These are phyloP conservation scores for Hansenula sp. DNA, from an alignment of 1,139 yeast species.

Conservation along the genomic window DNA sequence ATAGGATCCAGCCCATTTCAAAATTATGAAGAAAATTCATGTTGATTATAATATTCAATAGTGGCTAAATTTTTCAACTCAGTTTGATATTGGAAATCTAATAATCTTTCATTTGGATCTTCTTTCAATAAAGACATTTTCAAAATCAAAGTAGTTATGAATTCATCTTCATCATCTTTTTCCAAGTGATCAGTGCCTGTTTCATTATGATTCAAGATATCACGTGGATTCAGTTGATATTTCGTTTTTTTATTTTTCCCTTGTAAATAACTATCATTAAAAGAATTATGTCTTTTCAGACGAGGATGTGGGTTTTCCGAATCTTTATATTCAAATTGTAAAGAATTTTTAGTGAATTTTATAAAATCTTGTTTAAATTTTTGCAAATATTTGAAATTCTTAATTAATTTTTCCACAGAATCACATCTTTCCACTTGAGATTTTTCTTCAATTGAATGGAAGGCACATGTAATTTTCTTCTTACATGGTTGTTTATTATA, in stretches of 20 bases:
- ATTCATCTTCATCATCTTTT: constrained; percentile 1
- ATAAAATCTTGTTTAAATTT: constrained; percentile 5
- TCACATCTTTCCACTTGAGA: constrained; percentile 12
- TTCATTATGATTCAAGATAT: not conserved
- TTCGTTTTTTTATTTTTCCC: not conserved
- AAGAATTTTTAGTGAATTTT: constrained; percentile 5
- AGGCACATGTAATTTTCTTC: constrained; percentile 15
- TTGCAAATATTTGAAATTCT: constrained; percentile 7
- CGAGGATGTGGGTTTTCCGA: not conserved
- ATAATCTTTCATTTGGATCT: constrained; percentile 8
- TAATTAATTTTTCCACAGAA: constrained; percentile 6
- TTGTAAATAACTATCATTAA: not conserved
- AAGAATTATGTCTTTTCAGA: constrained; percentile 15
- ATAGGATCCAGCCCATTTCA: too few relatives aligned
- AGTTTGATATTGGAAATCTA: constrained; percentile 10
- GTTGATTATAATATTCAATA: constrained; percentile 1
- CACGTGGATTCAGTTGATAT: not conserved
- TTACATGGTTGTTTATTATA: constrained; percentile 10
- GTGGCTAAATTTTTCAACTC: constrained; percentile 9
- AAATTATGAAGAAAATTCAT: not conserved
- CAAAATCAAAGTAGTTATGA: constrained; percentile 4
- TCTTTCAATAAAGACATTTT: constrained; percentile 4
- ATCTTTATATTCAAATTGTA: not conserved
- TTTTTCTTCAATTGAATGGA: constrained; percentile 14
- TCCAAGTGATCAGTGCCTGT: not conserved